phyloP scores from a whole-genome alignment of 2,329 filamentous ascomycete species.

The Talaromyces albobiverticillius region DNA sequence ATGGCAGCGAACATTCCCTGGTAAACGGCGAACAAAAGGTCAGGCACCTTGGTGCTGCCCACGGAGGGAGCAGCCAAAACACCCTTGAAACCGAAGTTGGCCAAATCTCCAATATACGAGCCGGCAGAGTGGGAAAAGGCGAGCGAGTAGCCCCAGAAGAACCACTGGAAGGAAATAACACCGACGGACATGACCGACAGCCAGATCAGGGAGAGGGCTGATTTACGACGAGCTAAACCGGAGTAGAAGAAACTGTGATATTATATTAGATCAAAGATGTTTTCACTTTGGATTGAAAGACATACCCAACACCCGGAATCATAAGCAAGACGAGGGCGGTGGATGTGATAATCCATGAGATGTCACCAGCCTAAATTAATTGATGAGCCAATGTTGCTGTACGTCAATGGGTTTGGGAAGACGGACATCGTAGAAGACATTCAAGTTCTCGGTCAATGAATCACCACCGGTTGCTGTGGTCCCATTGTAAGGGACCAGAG shows the following conservation, averaged over 20 bases:
- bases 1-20: conserved; percentile 62
- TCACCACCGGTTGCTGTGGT: conserved; percentile 61
- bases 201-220: conserved; percentile 81
- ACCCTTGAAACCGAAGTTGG: conserved; percentile 75
- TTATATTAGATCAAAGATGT: conserved; percentile 11
- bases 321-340: conserved; percentile 83
- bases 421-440: conserved; percentile 70
- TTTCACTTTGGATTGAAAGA: conserved; percentile 1
- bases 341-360: conserved; percentile 75
- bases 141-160: conserved; percentile 89
- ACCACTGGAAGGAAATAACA: conserved; percentile 86
- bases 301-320: conserved; percentile 80
- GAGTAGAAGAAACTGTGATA: conserved; percentile 79
- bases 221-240: conserved; percentile 83
- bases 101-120: conserved; percentile 72
- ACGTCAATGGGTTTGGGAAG: conserved; percentile 4
- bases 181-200: conserved; percentile 77
- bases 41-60: conserved; percentile 69
- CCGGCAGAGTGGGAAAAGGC: conserved; percentile 76
- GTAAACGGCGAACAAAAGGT: conserved; percentile 81
- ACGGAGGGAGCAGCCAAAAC: conserved; percentile 75
- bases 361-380: conserved; percentile 65
- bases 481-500: conserved; percentile 60
- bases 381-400: not conserved
- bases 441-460: conserved; percentile 68